Conservation (phyloP, 768 basidiomycete species). For the Leccinum disarticulatum region DNA sequence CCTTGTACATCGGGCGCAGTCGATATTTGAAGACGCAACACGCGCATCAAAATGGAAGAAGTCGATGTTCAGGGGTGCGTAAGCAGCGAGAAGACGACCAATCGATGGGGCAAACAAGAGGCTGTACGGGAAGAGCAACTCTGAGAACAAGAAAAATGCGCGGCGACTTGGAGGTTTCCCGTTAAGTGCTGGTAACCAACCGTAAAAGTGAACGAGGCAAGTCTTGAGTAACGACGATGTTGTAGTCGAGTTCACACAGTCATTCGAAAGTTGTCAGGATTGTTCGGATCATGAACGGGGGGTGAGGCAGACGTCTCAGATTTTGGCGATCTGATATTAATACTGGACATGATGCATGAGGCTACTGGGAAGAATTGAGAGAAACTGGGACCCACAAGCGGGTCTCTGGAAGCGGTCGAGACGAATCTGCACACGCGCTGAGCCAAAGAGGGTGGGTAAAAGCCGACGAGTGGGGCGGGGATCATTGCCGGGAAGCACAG, state of each 20-base stretch:
- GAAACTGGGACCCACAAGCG: background rate
- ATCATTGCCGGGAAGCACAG: slow-evolving; percentile 26
- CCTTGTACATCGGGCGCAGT: slow-evolving; percentile 31
- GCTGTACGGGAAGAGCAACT: slow-evolving; percentile 22
- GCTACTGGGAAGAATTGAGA: slow-evolving; percentile 12
- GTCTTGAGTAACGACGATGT: slow-evolving; percentile 12
- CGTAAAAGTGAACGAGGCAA: slow-evolving; percentile 5
- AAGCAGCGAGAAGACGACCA: slow-evolving; percentile 15
- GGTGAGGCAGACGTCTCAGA: slow-evolving; percentile 25
- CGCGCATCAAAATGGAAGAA: slow-evolving; percentile 40
- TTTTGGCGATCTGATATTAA: slow-evolving; percentile 34
- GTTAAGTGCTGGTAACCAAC: slow-evolving; percentile 8
- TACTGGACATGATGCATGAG: slow-evolving; percentile 30
- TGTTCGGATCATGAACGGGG: slow-evolving; percentile 29
- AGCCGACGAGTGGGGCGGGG: slow-evolving; percentile 3
- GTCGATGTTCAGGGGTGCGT: slow-evolving; percentile 27
- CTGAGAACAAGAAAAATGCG: slow-evolving; percentile 6
- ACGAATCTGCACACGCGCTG: background rate
- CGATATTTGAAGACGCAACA: slow-evolving; percentile 32
- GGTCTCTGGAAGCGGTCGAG: background rate
- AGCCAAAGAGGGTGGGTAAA: background rate
- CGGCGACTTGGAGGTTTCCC: slow-evolving; percentile 19
- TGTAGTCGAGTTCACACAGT: slow-evolving; percentile 23
- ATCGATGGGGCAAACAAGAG: slow-evolving; percentile 22
- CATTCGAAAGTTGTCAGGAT: slow-evolving; percentile 18